Conservation (phyloP, 2,329 filamentous ascomycete species). For the Diplodia seriata region DNA sequence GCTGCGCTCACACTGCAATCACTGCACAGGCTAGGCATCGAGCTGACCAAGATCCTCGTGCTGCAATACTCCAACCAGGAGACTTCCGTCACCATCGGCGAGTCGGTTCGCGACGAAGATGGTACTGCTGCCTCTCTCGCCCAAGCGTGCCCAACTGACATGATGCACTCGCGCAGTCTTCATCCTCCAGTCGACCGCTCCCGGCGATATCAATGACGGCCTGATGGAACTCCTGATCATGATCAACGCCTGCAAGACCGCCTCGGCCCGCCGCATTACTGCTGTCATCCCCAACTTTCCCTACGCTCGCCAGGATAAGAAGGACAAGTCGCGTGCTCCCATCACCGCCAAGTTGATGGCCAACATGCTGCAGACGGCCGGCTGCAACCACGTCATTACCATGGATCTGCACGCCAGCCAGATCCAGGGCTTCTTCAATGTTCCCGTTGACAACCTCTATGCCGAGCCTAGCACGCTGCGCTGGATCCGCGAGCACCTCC, state of each 20-base stretch:
- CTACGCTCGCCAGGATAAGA: constrained; percentile 97
- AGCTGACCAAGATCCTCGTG: constrained; percentile 79
- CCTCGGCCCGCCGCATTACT: constrained; percentile 87
- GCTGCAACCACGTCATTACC: constrained; percentile 91
- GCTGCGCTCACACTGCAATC: constrained; percentile 36
- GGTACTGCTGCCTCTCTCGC: constrained; percentile 58
- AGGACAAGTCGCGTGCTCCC: constrained; percentile 93
- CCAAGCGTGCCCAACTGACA: constrained; percentile 26
- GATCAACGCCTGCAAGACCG: constrained; percentile 92
- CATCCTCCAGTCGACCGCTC: constrained; percentile 92
- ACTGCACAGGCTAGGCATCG: constrained; percentile 70
- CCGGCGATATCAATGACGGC: constrained; percentile 96
- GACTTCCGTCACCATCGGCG: constrained; percentile 90
- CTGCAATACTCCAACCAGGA: constrained; percentile 88
- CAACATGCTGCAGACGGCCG: constrained; percentile 95
- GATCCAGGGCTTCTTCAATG: constrained; percentile 95
- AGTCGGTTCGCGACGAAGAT: constrained; percentile 96
- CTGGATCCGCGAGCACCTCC: constrained; percentile 88
- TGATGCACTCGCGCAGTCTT: constrained; percentile 67
- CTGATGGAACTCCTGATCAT: constrained; percentile 98
- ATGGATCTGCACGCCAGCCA: constrained; percentile 96
- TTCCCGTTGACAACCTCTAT: constrained; percentile 81
- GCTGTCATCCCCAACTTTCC: constrained; percentile 96
- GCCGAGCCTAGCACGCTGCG: constrained; percentile 90
- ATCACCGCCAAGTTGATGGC: constrained; percentile 96